Conservation (phyloP, 768 basidiomycete genomes). For the Gymnopilus junonius region DNA sequence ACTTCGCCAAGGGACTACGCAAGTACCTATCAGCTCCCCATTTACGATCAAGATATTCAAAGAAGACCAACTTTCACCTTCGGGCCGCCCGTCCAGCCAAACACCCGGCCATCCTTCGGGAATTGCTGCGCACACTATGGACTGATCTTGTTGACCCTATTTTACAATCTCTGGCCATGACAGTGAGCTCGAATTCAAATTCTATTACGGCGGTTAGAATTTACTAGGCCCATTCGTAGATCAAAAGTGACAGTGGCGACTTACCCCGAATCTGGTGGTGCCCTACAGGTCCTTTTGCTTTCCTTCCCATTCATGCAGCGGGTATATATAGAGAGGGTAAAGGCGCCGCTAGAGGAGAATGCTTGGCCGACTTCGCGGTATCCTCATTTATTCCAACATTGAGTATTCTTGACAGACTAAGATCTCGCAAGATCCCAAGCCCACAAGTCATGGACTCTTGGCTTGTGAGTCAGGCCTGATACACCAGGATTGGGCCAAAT, state of each 20-base stretch:
- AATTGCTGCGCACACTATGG: conserved; percentile 14
- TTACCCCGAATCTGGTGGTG: too few species aligned
- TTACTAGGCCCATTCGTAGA: too few species aligned
- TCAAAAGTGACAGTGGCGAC: too few species aligned
- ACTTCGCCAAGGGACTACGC: neutral
- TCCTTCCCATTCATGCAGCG: conserved; percentile 38
- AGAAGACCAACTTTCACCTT: neutral
- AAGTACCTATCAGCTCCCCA: neutral
- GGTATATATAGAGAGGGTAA: conserved; percentile 24
- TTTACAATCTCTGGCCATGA: conserved; percentile 2
- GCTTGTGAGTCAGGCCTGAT: conserved; percentile 12
- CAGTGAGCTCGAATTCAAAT: too few species aligned
- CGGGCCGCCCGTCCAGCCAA: neutral
- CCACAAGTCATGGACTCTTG: conserved; percentile 10
- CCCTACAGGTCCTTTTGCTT: conserved; percentile 30
- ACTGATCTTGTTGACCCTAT: conserved; percentile 13
- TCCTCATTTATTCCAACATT: conserved; percentile 24
- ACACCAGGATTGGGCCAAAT: conserved; percentile 11
- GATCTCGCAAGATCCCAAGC: neutral
- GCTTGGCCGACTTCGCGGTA: conserved; percentile 15
- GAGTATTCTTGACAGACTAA: neutral
- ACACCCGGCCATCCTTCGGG: neutral
- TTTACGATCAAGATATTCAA: neutral
- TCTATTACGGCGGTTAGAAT: too few species aligned
- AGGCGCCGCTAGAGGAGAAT: neutral